Conservation (phyloP, 331 rosid species). For the Prunus yedoensis region DNA sequence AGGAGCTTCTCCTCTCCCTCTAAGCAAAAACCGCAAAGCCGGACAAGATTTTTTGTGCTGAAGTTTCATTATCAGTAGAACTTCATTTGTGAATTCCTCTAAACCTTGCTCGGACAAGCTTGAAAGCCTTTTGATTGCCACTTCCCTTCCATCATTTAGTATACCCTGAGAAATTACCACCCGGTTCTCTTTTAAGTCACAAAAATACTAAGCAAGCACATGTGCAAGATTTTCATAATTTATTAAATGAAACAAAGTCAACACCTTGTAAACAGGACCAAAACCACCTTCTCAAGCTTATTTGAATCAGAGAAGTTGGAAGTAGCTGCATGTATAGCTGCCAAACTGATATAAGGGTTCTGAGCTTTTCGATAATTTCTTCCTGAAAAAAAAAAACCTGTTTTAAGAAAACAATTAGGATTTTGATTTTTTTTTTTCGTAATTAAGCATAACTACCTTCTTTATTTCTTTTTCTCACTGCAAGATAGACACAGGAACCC, state of each 20-base stretch:
- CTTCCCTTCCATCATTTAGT: constrained; percentile 46
- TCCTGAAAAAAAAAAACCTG: background rate
- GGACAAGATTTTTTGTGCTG: constrained; percentile 71
- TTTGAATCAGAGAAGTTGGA: constrained; percentile 49
- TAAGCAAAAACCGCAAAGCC: constrained; percentile 58
- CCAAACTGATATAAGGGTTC: constrained; percentile 47
- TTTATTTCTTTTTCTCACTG: constrained; percentile 18
- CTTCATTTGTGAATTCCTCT: constrained; percentile 60
- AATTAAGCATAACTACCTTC: constrained; percentile 8
- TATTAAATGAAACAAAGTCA: background rate
- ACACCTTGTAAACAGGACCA: constrained; percentile 76
- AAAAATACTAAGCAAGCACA: background rate
- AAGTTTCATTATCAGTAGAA: constrained; percentile 52
- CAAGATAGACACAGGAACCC: constrained; percentile 16
- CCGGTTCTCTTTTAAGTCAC: background rate
- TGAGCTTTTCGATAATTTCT: constrained; percentile 6
- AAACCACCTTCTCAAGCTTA: constrained; percentile 79
- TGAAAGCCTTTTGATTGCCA: constrained; percentile 74
- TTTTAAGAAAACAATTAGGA: background rate
- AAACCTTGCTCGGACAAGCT: constrained; percentile 52
- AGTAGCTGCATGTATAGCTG: constrained; percentile 47
- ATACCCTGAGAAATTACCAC: constrained; percentile 42
- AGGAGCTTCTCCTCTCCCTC: constrained; percentile 57
- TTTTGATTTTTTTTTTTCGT: background rate
- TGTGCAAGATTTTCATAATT: background rate